These are phyloP conservation scores for Torulaspora gathmanii DNA, from an alignment of 805 yeast species.

Conservation along the genomic window DNA sequence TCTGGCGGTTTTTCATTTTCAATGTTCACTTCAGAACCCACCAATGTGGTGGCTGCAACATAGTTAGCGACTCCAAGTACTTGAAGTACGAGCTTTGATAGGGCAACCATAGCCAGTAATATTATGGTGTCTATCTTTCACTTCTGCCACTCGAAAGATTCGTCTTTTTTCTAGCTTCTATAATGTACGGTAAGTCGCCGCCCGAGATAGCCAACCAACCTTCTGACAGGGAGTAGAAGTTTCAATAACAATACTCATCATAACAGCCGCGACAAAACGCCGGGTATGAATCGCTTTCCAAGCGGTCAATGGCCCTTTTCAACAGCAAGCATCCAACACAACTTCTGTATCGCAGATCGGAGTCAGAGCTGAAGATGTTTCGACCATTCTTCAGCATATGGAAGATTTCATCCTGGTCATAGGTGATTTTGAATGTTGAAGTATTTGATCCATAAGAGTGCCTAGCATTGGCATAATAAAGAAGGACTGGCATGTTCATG, in stretches of 20 bases:
- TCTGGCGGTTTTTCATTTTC: constrained; percentile 45
- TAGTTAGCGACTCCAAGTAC: constrained; percentile 8
- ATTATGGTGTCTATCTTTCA: too few relatives aligned
- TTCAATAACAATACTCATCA: constrained; percentile 38
- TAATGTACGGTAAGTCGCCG: not conserved
- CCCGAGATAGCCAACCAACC: too few relatives aligned
- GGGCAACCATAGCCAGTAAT: not conserved
- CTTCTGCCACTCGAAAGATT: not conserved
- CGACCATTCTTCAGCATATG: constrained; percentile 50
- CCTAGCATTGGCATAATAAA: constrained; percentile 47
- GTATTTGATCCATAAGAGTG: constrained; percentile 46
- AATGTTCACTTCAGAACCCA: constrained; percentile 26
- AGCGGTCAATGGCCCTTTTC: constrained; percentile 46
- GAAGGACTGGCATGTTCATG: constrained; percentile 44
- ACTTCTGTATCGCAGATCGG: constrained; percentile 38
- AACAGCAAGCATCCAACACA: constrained; percentile 57
- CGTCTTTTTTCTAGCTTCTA: not conserved
- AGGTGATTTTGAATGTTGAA: constrained; percentile 55
- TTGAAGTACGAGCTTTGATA: not conserved
- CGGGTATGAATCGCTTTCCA: constrained; percentile 26
- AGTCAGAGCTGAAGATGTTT: constrained; percentile 44
- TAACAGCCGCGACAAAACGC: constrained; percentile 38
- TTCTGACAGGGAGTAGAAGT: not conserved
- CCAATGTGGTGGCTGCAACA: constrained; percentile 5
- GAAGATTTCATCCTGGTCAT: constrained; percentile 41